These are phyloP conservation scores for Tylopilus plumbeoviolaceoides DNA, from an alignment of 768 basidiomycete genomes.

Conservation along the genomic window DNA sequence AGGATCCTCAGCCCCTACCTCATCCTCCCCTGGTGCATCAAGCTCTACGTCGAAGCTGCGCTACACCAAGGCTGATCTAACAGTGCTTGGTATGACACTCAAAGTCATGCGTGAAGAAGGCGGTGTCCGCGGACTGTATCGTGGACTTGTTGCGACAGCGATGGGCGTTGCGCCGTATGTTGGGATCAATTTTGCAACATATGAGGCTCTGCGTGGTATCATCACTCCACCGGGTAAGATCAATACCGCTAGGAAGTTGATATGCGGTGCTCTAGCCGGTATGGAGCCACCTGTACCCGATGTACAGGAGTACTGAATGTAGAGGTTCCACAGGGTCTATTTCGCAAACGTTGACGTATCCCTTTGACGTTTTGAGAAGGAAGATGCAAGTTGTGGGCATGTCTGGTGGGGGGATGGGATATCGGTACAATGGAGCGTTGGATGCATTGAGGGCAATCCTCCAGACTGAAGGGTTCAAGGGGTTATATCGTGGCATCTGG, in stretches of 20 bases:
- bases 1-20: slow-evolving; percentile 25
- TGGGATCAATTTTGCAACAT: slow-evolving; percentile 91
- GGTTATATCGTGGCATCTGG: slow-evolving; percentile 85
- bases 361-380: slow-evolving; percentile 89
- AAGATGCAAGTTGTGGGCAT: slow-evolving; percentile 96
- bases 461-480: slow-evolving; percentile 66
- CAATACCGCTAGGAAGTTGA: slow-evolving; percentile 62
- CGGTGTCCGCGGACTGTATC: slow-evolving; percentile 80
- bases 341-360: slow-evolving; percentile 93
- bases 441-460: slow-evolving; percentile 72
- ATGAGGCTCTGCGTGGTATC: slow-evolving; percentile 74
- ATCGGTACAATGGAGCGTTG: slow-evolving; percentile 76
- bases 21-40: slow-evolving; percentile 43
- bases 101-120: slow-evolving; percentile 93
- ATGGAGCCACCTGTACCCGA: slow-evolving; percentile 15
- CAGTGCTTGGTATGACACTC: slow-evolving; percentile 84
- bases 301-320: slow-evolving; percentile 5
- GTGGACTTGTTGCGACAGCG: slow-evolving; percentile 80
- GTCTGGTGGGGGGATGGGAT: slow-evolving; percentile 50
- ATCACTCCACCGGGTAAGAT: slow-evolving; percentile 82
- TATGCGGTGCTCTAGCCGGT: slow-evolving; percentile 87
- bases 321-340: slow-evolving; percentile 57
- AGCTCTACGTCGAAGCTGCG: slow-evolving; percentile 25
- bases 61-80: slow-evolving; percentile 52
- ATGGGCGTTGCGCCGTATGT: slow-evolving; percentile 89